Evolutionary conservation across 106 monocot species (phyloP), one percentile per base, ranked within the genome.

Genomic region (Vanilla planifolia): DNA sequence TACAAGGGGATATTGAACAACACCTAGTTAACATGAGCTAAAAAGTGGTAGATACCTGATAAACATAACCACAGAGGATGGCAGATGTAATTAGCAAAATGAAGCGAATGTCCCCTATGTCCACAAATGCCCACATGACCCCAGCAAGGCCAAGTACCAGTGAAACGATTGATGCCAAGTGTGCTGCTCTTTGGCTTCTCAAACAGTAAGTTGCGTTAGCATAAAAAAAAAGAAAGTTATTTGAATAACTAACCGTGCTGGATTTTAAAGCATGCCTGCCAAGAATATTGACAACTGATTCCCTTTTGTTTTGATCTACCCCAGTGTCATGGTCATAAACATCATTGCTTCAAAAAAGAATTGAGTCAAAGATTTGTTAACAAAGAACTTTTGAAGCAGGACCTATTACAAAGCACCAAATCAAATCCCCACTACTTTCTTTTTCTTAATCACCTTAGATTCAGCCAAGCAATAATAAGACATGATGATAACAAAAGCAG

Each of bases 381-480:
- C n/a, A n/a, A n/a, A n/a, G n/a, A n/a, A n/a, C n/a, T n/a, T n/a
- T n/a, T n/a, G n/a, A n/a, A n/a, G n/a, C n/a, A n/a, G n/a, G n/a
- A n/a, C n/a, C n/a, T n/a, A n/a, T n/a, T n/a, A n/a, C n/a, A 6
- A 37, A 37, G 5, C 37, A 37, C 37, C 5, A 6, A 37, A 55
- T 16, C 3, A 30, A 5, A 30, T 27, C 5, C 2, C 2, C 28
- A 50, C 3, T 30, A 21, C 7, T 15, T 14, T 32, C 17, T 0
- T 1, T 1, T 21, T 58, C 9, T 29, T 30, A 3, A 37, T 69
- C 40, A 90, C 95, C 95, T 96, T 44, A 96, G 64, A 72, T 96
- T 96, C 44, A 96, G 81, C 95, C 95, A 96, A 62, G 95, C 67
- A 57, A 96, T 89, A 45, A 96, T 74, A 28, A 96, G 78, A 71